Base-by-base conservation (phyloP, 2,329 filamentous ascomycete genomes). In the Botrytis galanthina region DNA sequence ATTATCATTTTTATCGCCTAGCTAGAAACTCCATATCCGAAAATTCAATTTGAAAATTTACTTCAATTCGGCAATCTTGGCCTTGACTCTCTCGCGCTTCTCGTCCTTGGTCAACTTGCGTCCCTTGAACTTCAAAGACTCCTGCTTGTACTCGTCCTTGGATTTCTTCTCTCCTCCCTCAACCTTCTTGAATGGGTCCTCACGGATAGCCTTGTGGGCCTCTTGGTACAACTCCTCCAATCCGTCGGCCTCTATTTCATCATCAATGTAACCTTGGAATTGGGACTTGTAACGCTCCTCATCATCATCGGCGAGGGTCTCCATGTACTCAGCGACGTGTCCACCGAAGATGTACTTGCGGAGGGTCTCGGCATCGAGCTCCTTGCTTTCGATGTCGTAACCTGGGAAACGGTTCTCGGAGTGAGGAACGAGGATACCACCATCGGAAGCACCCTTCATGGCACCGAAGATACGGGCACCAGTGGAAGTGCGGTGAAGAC, bases 271-370 rank as follows among this genome's bases (percentile, higher is more conserved):
- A 87, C 96, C 92, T 85, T 91, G 88, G 92, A 99, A 99, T 89
- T 99, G 96, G 81, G 90, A 91, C 90, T 95, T 95, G 93, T 94
- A 99, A 84, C 96, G 95, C 91, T 99, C 96, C 93, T 99, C 96
- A 84, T 99, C 96, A 84, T 99, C 96, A 82, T 99, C 96, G 86
- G 96, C 96, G 78, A 99, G 93, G 75, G 92, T 96, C 92, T 99
- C 96, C 96, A 99, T 99, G 92, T 99, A 99, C 91, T 99, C 96
- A 80, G 95, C 95, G 78, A 99, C 93, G 91, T 99, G 96, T 76
- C 96, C 95, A 83, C 90, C 96, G 86, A 93, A 95, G 90, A 99
- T 99, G 92, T 99, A 99, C 89, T 95, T 97, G 90, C 95, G 94
- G 84, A 99, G 93, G 80, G 90, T 92, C 86, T 99, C 96, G 82